phyloP scores from a whole-genome alignment of 495 filamentous ascomycete genomes.

The Tetracladium marchalianum region DNA sequence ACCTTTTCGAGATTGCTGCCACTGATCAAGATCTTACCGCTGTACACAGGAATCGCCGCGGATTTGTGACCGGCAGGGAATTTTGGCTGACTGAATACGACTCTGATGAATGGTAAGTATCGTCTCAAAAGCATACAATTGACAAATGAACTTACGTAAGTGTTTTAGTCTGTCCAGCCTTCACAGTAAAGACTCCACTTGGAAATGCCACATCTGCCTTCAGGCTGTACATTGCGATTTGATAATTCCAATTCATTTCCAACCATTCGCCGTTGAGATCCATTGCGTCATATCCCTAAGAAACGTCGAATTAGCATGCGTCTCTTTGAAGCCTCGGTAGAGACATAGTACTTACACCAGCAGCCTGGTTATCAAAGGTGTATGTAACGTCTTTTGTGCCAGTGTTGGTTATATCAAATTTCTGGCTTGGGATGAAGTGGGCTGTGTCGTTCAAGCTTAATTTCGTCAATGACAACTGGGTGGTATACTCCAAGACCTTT shows the following conservation, averaged over 20 bases:
- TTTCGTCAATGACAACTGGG: conserved; percentile 25
- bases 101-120: no score
- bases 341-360: conserved; percentile 6
- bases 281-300: no score
- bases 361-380: conserved; percentile 15
- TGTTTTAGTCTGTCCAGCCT: conserved; percentile 6
- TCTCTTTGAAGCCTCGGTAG: neutral
- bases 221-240: conserved; percentile 1
- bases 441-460: conserved; percentile 36
- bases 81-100: no score
- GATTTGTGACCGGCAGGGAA: no score
- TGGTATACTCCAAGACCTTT: conserved; percentile 30
- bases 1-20: conserved; percentile 23
- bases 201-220: conserved; percentile 1
- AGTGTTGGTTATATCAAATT: conserved; percentile 32
- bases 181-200: conserved; percentile 5
- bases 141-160: conserved; percentile 3
- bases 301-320: no score
- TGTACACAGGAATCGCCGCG: conserved; percentile 23
- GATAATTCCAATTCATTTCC: conserved; percentile 2
- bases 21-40: conserved; percentile 27
- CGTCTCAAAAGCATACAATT: neutral
- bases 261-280: neutral
- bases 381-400: conserved; percentile 26
- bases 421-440: conserved; percentile 26